phyloP scores from a whole-genome alignment of 768 basidiomycete genomes.

The Panaeolus papilionaceus region DNA sequence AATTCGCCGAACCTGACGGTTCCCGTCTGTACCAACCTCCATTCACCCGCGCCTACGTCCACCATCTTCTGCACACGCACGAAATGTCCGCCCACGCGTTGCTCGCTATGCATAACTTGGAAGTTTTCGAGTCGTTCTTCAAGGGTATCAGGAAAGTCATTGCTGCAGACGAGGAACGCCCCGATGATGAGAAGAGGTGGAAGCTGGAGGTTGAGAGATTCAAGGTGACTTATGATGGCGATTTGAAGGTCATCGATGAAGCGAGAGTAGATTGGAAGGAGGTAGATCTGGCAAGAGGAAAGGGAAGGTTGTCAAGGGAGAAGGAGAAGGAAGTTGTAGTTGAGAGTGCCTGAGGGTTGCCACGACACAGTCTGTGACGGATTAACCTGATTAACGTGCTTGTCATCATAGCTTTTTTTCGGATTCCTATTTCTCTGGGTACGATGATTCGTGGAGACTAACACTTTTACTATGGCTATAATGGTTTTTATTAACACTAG shows the following conservation, averaged over 20 bases:
- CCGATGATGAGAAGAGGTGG: slow-evolving; percentile 32
- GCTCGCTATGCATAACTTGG: slow-evolving; percentile 77
- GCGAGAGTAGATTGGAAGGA: slow-evolving; percentile 64
- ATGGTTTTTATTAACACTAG: too few relatives aligned
- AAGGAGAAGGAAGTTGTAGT: slow-evolving; percentile 43
- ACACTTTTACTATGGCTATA: too few relatives aligned
- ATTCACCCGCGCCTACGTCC: slow-evolving; percentile 69
- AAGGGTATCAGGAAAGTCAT: slow-evolving; percentile 54
- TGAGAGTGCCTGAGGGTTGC: not conserved
- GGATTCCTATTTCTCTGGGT: too few relatives aligned
- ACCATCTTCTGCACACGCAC: slow-evolving; percentile 87
- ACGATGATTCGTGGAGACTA: too few relatives aligned
- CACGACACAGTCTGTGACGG: not conserved
- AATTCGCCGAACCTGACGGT: slow-evolving; percentile 9
- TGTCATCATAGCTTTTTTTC: too few relatives aligned
- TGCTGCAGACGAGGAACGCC: not conserved
- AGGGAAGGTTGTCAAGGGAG: slow-evolving; percentile 75
- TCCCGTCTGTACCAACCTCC: slow-evolving; percentile 33
- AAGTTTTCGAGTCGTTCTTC: slow-evolving; percentile 71
- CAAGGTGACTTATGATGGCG: slow-evolving; percentile 53
- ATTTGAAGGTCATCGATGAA: slow-evolving; percentile 48
- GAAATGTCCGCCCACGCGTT: slow-evolving; percentile 89
- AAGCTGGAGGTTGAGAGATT: slow-evolving; percentile 58
- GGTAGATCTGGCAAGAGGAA: slow-evolving; percentile 76
- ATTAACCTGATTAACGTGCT: too few relatives aligned